Base-by-base conservation (phyloP, 2,329 filamentous ascomycete genomes). In the Penicillium sp. region DNA sequence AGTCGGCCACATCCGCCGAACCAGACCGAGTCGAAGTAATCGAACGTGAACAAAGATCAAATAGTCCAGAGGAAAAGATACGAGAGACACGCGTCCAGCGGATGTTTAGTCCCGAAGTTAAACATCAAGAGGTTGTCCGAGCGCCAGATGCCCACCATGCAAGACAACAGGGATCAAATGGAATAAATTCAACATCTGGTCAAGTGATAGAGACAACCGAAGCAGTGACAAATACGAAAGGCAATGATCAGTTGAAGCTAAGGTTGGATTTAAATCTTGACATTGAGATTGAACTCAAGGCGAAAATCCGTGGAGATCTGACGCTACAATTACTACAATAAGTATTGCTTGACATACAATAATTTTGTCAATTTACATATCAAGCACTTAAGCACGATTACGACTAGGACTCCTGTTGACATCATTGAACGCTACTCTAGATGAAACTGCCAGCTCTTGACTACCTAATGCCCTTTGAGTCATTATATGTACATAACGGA, bases 261-360 rank as follows among this genome's bases (percentile, higher is more conserved):
- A 54, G 56, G 43, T 23, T 58, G 52, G 56, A 58, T 35, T 25
- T 58, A 21, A 55, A 58, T 35, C 52, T 58, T 29, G 56, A 58
- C 26, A 10, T 58, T 26, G 56, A 58, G 21, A 49, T 58, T 39
- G 42, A 58, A 37, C 25, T 58, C 23, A 58, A 58, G 42, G 56
- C 56, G 13, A 58, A 58, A 26, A 58, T 58, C 10, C 43, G 49
- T 19, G 56, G 56, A 11, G 56, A 58, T 48, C 4, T 58, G 11
- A 58, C 56, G 10, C 16, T 58, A 25, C 50, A 54, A 54, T 29
- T 58, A 46, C 39, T 58, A 39, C 35, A 39, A 39, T 39, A 19
- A 39, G 2, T 11, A 9, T 10, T 39, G 16, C 8, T 19, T 39
- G 7, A 9, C 4, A 19, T 39, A 39, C 3, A 39, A 10, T 39